Base-by-base conservation (phyloP, 2,329 filamentous ascomycete species). In the Cercospora berteroae region DNA sequence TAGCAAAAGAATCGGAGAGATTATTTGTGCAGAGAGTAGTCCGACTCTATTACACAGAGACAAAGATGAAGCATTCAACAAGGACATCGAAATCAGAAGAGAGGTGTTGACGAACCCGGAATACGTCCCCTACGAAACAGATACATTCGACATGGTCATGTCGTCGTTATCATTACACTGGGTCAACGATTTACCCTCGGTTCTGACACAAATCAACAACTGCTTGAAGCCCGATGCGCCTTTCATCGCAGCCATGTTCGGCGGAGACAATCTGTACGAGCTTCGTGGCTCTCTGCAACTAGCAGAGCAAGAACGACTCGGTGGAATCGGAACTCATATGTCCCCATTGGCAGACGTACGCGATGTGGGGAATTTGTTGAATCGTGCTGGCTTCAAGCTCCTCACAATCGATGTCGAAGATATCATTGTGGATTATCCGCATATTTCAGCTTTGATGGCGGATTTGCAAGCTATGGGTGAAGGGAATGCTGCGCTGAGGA, bases 391-490 rank as follows among this genome's bases (percentile, higher is more conserved):
- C 18, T 99, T 98, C 83, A 96, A 94, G 79, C 90, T 99, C 83
- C 84, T 98, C 74, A 99, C 96, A 0, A 93, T 99, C 0, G 95
- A 99, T 75, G 90, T 99, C 13, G 96, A 99, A 80, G 95, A 99
- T 80, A 96, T 99, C 60, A 88, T 98, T 29, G 93, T 99, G 31
- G 93, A 97, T 78, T 99, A 93, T 77, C 95, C 95, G 0, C 88
- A 94, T 80, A 90, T 87, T 0, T 97, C 97, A 81, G 88, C 93
- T 1, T 83, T 99, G 64, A 97, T 99, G 94, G 86, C 89, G 74
- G 95, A 99, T 79, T 82, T 99, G 65, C 94, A 98, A 79, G 90
- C 92, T 25, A 99, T 99, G 95, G 95, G 94, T 9, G 96, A 99
- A 82, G 89, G 87, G 67, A 99, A 96, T 78, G 94, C 94, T 1